A percentile compares a stretch with the other conserved stretches of the same genome.
These are phyloP conservation scores for Penicillium atrosanguineum DNA, from an alignment of 495 filamentous ascomycete genomes.

Conservation along the genomic window DNA sequence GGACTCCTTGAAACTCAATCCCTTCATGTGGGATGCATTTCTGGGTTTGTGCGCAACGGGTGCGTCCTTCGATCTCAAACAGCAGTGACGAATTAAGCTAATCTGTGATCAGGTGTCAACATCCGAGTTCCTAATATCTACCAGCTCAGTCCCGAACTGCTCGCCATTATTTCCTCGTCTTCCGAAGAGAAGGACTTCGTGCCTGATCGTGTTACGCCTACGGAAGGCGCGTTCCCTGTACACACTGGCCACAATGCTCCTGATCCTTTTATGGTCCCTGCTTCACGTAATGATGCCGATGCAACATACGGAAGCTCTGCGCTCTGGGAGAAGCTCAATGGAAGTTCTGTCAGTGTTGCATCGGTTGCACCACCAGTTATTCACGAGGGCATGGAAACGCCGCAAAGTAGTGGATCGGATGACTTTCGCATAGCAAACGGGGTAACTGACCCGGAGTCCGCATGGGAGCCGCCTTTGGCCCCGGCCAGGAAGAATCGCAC, in stretches of 20 bases:
- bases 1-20: conserved; percentile 83
- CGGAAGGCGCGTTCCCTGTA: conserved; percentile 40
- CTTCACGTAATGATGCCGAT: conserved; percentile 38
- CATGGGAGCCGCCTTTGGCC: conserved; percentile 65
- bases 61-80: conserved; percentile 29
- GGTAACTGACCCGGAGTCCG: conserved; percentile 22
- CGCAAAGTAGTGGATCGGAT: conserved; percentile 44
- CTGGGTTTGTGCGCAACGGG: conserved; percentile 70
- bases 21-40: conserved; percentile 99
- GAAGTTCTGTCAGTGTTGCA: conserved; percentile 40
- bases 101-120: conserved; percentile 59
- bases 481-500: conserved; percentile 61
- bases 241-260: conserved; percentile 39
- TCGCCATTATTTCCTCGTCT: conserved; percentile 44
- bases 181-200: conserved; percentile 34
- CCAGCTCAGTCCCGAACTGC: conserved; percentile 68
- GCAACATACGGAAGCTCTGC: conserved; percentile 49
- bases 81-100: conserved; percentile 8
- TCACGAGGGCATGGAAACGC: conserved; percentile 44
- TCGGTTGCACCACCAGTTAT: conserved; percentile 28
- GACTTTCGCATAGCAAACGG: conserved; percentile 42
- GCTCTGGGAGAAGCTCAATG: conserved; percentile 58
- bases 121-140: conserved; percentile 83
- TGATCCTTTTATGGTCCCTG: conserved; percentile 48
- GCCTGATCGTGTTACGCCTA: conserved; percentile 35